A percentile compares a stretch with the other conserved stretches of the same genome.
Evolutionary conservation across 768 basidiomycete species (phyloP).

Genomic region (Amanita brunnescens): DNA sequence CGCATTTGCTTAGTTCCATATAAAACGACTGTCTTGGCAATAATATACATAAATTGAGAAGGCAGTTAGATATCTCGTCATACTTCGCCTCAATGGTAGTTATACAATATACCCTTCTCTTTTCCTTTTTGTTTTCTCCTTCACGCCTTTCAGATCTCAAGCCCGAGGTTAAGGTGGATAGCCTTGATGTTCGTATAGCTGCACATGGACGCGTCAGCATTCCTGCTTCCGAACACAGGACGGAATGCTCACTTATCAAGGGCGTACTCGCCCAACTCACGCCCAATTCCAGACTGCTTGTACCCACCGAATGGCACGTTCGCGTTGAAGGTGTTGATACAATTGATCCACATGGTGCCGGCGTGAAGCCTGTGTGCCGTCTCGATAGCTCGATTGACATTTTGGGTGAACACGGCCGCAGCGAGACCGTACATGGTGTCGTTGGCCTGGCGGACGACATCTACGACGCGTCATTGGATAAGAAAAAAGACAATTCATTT

Average conservation of each 20-base stretch:
- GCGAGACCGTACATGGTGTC: conserved; percentile 72
- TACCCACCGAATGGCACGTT: conserved; percentile 78
- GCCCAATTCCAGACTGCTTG: conserved; percentile 77
- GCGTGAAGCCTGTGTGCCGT: conserved; percentile 71
- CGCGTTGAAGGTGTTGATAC: conserved; percentile 39
- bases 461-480: not conserved
- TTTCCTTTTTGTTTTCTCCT: no score
- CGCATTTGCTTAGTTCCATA: no score
- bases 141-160: no score
- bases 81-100: no score
- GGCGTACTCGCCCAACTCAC: conserved; percentile 76
- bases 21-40: no score
- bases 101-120: no score
- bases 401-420: conserved; percentile 75
- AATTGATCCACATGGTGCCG: conserved; percentile 73
- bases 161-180: no score
- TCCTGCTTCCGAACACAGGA: not conserved
- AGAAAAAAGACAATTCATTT: not conserved
- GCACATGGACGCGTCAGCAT: conserved; percentile 2
- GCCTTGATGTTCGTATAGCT: no score
- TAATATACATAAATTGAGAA: no score
- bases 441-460: conserved; percentile 38
- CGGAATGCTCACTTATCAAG: conserved; percentile 39
- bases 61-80: no score
- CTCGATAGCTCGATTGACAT: conserved; percentile 65